Conservation (phyloP, 495 filamentous ascomycete species). For the Filosporella fistucella region DNA sequence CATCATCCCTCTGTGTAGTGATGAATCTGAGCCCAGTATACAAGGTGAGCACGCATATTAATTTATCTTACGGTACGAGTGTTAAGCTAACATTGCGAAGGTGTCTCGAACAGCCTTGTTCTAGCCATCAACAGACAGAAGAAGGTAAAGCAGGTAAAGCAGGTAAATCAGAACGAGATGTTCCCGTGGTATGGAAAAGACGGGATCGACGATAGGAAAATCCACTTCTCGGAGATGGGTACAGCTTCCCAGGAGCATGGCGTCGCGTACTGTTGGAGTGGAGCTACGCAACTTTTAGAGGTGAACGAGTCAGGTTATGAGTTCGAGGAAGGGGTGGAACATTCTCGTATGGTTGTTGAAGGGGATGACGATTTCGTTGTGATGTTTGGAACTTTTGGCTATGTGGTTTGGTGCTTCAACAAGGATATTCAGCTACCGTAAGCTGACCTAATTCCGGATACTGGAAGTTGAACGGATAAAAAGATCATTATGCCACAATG, state of each 20-base stretch:
- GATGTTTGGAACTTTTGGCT: constrained; percentile 6
- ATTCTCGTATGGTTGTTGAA: background rate
- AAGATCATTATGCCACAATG: no score
- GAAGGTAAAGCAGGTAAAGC: background rate
- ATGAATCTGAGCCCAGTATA: background rate
- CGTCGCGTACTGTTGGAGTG: background rate
- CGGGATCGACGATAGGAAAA: background rate
- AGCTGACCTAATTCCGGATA: no score
- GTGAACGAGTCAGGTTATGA: background rate
- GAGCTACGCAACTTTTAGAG: background rate
- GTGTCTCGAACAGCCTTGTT: background rate
- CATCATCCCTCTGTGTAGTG: background rate
- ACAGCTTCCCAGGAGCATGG: background rate
- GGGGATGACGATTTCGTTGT: constrained; percentile 22
- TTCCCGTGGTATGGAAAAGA: constrained; percentile 5
- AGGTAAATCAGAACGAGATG: background rate
- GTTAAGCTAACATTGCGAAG: no score
- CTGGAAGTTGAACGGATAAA: no score
- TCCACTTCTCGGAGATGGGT: background rate
- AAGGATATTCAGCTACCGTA: constrained; percentile 7
- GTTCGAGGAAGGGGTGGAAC: background rate
- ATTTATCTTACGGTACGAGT: no score
- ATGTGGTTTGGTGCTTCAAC: constrained; percentile 20
- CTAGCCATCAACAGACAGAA: background rate
- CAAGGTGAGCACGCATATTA: background rate